Evolutionary conservation across 169 alveolate species (phyloP).

Genomic region (Pseudocohnilembus persalinus): DNA sequence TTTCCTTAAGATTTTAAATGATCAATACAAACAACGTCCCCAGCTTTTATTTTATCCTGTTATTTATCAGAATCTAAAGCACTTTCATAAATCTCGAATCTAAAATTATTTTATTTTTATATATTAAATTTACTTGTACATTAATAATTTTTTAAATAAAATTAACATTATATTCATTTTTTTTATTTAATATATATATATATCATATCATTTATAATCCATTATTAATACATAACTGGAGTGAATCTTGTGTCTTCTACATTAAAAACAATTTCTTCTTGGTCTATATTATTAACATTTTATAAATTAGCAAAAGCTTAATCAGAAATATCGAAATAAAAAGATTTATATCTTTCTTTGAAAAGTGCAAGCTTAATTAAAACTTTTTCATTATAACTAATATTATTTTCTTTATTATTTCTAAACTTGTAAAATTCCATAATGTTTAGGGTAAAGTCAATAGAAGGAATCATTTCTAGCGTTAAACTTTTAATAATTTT

Average conservation of each 20-base stretch:
- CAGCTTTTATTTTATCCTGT: neutral
- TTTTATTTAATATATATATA: no score
- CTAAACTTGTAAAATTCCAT: neutral
- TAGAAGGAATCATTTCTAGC: neutral
- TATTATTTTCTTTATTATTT: neutral
- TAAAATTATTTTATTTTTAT: no score
- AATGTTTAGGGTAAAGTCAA: neutral
- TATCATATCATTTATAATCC: no score
- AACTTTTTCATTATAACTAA: neutral
- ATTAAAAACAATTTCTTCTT: neutral
- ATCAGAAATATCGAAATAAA: neutral
- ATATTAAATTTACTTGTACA: no score
- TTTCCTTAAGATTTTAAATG: neutral
- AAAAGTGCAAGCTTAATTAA: neutral
- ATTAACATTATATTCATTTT: no score
- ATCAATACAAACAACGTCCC: neutral
- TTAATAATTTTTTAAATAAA: no score
- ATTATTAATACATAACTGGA: neutral
- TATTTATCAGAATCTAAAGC: neutral
- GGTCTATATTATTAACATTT: neutral
- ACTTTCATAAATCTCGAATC: neutral
- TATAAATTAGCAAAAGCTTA: neutral
- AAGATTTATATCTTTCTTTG: neutral
- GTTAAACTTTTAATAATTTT: neutral
- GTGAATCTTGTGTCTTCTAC: neutral